Conservation (phyloP, 306 rosid genomes). For the Urtica urens region DNA sequence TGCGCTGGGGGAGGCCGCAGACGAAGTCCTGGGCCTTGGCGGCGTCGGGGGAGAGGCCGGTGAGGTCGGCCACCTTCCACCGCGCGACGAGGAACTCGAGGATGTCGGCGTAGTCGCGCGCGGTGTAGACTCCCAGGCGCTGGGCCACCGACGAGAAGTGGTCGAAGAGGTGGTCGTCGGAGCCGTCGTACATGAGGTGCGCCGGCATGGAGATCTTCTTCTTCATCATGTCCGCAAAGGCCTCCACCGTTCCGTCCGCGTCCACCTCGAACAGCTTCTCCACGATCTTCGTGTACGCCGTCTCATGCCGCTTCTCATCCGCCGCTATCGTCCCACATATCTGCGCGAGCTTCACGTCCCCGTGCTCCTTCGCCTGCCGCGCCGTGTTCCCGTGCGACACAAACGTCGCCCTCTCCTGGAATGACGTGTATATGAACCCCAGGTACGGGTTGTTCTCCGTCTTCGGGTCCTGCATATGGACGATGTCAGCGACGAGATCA, state of each 20-base stretch:
- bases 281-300: constrained; percentile 48
- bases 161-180: constrained; percentile 31
- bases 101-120: constrained; percentile 45
- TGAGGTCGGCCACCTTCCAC: constrained; percentile 39
- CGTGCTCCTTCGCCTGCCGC: constrained; percentile 41
- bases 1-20: constrained; percentile 34
- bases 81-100: constrained; percentile 45
- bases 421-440: constrained; percentile 47
- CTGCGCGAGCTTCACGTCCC: constrained; percentile 44
- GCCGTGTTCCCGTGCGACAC: constrained; percentile 54
- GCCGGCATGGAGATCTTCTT: constrained; percentile 49
- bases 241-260: constrained; percentile 39
- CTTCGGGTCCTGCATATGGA: constrained; percentile 30
- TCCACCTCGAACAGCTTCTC: constrained; percentile 49
- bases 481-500: neutral
- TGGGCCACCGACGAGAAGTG: constrained; percentile 42
- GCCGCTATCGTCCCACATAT: constrained; percentile 44
- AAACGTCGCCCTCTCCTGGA: constrained; percentile 57
- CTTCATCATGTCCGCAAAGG: constrained; percentile 53
- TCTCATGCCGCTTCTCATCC: constrained; percentile 46
- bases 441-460: constrained; percentile 48
- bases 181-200: constrained; percentile 43
- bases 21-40: constrained; percentile 36
- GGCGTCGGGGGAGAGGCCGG: constrained; percentile 38
- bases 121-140: constrained; percentile 40